A percentile compares a stretch with the other conserved stretches of the same genome.
These are phyloP conservation scores for Zostera marina DNA, from an alignment of 116 monocot genomes.

Conservation along the genomic window DNA sequence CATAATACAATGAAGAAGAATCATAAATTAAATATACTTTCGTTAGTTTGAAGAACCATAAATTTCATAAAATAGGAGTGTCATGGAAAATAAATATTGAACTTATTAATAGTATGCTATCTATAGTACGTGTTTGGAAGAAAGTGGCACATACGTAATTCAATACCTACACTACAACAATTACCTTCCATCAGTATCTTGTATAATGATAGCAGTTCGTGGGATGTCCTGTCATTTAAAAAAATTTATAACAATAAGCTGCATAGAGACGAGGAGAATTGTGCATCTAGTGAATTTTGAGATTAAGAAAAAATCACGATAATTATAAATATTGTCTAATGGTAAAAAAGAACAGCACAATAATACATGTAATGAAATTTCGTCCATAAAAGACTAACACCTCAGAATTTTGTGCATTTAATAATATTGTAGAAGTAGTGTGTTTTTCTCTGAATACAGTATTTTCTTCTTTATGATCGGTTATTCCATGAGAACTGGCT, in stretches of 20 bases:
- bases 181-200: constrained; percentile 3
- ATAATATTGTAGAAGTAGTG: background rate
- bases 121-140: background rate
- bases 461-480: background rate
- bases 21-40: too few species aligned
- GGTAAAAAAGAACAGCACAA: background rate
- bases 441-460: background rate
- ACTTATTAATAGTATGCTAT: background rate
- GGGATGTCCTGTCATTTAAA: background rate
- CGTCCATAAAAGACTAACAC: constrained; percentile 1
- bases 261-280: background rate
- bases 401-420: background rate
- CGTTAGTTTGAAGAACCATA: too few species aligned
- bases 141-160: background rate
- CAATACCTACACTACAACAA: background rate
- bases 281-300: background rate
- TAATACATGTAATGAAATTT: background rate
- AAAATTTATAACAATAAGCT: background rate
- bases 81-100: background rate
- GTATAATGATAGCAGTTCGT: background rate
- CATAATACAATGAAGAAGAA: too few species aligned
- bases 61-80: background rate
- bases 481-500: background rate
- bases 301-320: background rate
- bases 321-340: background rate